Evolutionary conservation across 1,284 basidiomycete species (phyloP).

Genomic region (Cryptococcus sp.): DNA sequence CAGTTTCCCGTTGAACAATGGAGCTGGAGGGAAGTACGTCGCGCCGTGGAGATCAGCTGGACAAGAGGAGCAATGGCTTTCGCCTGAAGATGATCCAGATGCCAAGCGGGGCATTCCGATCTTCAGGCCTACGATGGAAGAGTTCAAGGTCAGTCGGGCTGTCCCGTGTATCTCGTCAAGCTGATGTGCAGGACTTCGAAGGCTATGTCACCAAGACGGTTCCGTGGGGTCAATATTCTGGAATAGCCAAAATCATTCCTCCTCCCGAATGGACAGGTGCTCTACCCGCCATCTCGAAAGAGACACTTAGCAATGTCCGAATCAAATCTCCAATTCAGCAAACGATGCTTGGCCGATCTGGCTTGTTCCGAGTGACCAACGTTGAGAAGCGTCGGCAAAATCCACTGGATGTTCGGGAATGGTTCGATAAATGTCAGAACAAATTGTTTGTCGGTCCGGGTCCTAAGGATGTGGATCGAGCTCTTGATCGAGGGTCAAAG

Average conservation of each 20-base stretch:
- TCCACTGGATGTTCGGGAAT: slow-evolving; percentile 74
- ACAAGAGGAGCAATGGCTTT: slow-evolving; percentile 38
- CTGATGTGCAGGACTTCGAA: slow-evolving; percentile 64
- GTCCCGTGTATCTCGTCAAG: background rate
- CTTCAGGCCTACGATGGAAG: slow-evolving; percentile 83
- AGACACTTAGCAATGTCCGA: slow-evolving; percentile 61
- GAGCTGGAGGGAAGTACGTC: slow-evolving; percentile 8
- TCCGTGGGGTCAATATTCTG: slow-evolving; percentile 78
- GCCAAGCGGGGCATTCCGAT: slow-evolving; percentile 86
- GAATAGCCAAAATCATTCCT: slow-evolving; percentile 90
- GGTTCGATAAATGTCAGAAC: slow-evolving; percentile 68
- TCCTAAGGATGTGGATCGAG: slow-evolving; percentile 32
- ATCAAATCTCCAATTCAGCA: slow-evolving; percentile 87
- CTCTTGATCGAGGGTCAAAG: slow-evolving; percentile 32
- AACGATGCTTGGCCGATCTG: slow-evolving; percentile 76
- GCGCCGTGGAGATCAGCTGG: slow-evolving; percentile 6
- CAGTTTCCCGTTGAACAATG: slow-evolving; percentile 28
- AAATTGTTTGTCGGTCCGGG: slow-evolving; percentile 32
- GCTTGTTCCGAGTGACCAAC: slow-evolving; percentile 86
- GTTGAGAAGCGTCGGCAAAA: slow-evolving; percentile 71
- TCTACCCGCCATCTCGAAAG: slow-evolving; percentile 63
- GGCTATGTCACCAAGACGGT: slow-evolving; percentile 78
- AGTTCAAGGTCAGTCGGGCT: slow-evolving; percentile 55
- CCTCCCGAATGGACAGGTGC: slow-evolving; percentile 81
- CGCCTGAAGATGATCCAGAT: slow-evolving; percentile 74